These are phyloP conservation scores for Rhodotorula diobovata DNA, from an alignment of 768 basidiomycete genomes.

Conservation along the genomic window DNA sequence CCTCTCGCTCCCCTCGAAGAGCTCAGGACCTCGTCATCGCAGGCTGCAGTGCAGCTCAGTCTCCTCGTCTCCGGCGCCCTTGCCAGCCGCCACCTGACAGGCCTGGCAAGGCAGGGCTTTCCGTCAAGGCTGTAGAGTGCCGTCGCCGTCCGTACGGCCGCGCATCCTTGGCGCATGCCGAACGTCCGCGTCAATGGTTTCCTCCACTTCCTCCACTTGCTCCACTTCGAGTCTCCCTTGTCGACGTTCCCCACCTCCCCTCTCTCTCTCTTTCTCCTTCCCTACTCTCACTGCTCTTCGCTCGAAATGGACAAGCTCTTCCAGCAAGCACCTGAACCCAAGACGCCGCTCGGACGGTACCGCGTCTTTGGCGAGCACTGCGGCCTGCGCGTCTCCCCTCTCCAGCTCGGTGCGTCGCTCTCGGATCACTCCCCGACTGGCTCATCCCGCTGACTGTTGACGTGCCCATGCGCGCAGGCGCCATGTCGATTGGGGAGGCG, in stretches of 20 bases:
- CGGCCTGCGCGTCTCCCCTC: slow-evolving; percentile 53
- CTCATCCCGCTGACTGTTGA: neutral
- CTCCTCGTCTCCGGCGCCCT: too few species aligned
- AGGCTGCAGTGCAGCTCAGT: too few species aligned
- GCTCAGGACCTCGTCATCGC: too few species aligned
- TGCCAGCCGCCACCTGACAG: too few species aligned
- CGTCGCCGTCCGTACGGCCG: too few species aligned
- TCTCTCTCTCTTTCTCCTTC: neutral
- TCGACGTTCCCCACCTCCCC: too few species aligned
- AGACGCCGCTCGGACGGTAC: slow-evolving; percentile 45
- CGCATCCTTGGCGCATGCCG: too few species aligned
- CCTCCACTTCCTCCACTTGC: neutral
- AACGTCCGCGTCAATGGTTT: too few species aligned
- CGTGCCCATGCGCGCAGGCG: slow-evolving; percentile 43
- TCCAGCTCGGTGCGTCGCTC: slow-evolving; percentile 44
- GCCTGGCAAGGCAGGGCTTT: too few species aligned
- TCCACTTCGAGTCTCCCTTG: too few species aligned
- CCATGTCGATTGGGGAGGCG: slow-evolving; percentile 28
- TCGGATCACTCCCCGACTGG: neutral
- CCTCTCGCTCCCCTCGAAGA: too few species aligned
- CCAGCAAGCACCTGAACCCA: slow-evolving; percentile 3
- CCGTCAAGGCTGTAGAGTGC: too few species aligned
- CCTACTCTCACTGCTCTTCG: neutral
- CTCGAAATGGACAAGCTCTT: slow-evolving; percentile 4
- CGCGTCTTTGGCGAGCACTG: slow-evolving; percentile 47